Evolutionary conservation across 1,284 basidiomycete genomes (phyloP), one percentile per base, ranked within the genome.

Genomic region (Ceratobasidium sp.): DNA sequence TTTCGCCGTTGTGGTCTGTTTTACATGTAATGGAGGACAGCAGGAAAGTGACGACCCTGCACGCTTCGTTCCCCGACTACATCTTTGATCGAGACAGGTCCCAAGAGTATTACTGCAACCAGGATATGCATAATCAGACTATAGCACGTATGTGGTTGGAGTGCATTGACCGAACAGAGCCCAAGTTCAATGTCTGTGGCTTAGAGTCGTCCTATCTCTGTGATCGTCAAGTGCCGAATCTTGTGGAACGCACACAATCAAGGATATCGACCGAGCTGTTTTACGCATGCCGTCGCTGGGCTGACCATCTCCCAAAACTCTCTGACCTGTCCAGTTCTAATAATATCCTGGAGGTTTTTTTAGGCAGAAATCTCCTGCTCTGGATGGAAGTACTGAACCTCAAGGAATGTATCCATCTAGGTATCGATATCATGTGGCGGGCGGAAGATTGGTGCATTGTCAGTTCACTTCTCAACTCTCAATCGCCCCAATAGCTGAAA

Each of bases 321-420:
- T n/a, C n/a, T n/a, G n/a, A n/a, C n/a, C n/a, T n/a, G n/a, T n/a
- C n/a, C n/a, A n/a, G n/a, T n/a, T n/a, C n/a, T n/a, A n/a, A n/a
- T n/a, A n/a, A n/a, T n/a, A n/a, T n/a, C n/a, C n/a, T n/a, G n/a
- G n/a, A n/a, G n/a, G n/a, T n/a, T n/a, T n/a, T n/a, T n/a, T n/a
- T n/a, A n/a, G n/a, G n/a, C n/a, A n/a, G n/a, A n/a, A n/a, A n/a
- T n/a, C n/a, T 67, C 17, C 64, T 67, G 3, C 38, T 52, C 29
- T 67, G 64, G 64, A 53, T 67, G 35, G 64, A 67, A 31, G 25
- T 67, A 17, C 6, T 67, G 50, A 67, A 42, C 49, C 27, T 67
- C 43, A 67, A 3, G 8, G 12, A 31, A 6, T 10, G 17, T 22
- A 29, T 55, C 6, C 3, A 25, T 3, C 6, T 8, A 5, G 64